phyloP scores from a whole-genome alignment of 1,284 basidiomycete species.

The Earliella scabrosa region DNA sequence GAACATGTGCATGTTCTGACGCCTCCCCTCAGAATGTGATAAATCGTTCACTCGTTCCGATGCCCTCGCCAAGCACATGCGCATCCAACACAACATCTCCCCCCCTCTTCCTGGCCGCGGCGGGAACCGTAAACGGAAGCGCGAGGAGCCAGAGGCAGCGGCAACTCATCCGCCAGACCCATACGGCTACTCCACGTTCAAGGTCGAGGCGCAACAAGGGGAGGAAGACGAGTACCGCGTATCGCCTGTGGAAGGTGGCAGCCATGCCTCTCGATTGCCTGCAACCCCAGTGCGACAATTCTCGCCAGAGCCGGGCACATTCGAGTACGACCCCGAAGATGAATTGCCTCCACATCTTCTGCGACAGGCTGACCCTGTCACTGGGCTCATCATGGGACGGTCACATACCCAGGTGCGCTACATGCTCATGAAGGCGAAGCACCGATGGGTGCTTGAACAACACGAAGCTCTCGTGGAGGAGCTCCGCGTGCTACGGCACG shows the following conservation, averaged over 20 bases:
- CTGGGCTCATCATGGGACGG: conserved; percentile 62
- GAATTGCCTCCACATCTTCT: conserved; percentile 56
- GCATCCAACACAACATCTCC: conserved; percentile 81
- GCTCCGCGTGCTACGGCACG: conserved; percentile 54
- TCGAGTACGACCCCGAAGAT: conserved; percentile 31
- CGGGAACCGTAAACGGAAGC: conserved; percentile 65
- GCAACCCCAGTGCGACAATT: conserved; percentile 20
- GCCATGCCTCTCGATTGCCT: conserved; percentile 13
- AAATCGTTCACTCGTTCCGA: conserved; percentile 93
- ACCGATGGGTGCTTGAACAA: conserved; percentile 62
- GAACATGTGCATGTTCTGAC: neutral
- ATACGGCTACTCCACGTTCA: conserved; percentile 60
- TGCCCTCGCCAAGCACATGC: conserved; percentile 90
- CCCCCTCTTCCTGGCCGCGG: conserved; percentile 75
- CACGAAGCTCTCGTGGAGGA: conserved; percentile 68
- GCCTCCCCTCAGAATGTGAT: conserved; percentile 72
- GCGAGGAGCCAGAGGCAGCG: conserved; percentile 37
- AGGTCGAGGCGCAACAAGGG: conserved; percentile 58
- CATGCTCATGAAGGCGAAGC: conserved; percentile 79
- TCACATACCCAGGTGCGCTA: conserved; percentile 69
- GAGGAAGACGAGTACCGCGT: conserved; percentile 33
- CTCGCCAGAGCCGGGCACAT: conserved; percentile 28
- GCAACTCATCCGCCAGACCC: conserved; percentile 20
- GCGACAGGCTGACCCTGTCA: conserved; percentile 52
- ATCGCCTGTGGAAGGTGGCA: conserved; percentile 29